A percentile compares a stretch with the other conserved stretches of the same genome.
phyloP scores from a whole-genome alignment of 2,329 filamentous ascomycete genomes.

The Phoma sp. region DNA sequence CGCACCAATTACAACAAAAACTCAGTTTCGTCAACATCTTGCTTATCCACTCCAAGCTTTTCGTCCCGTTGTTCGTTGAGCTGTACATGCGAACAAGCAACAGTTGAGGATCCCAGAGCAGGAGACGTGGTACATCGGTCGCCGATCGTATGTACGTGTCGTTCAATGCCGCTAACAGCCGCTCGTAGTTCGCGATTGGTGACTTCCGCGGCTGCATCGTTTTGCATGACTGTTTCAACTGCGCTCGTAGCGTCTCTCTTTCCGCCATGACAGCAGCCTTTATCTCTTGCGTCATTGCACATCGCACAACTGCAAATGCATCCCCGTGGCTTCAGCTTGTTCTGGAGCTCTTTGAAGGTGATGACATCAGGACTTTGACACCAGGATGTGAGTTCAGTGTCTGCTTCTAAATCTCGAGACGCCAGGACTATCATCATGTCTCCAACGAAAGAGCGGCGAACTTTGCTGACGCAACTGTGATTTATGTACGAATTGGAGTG shows the following conservation, averaged over 20 bases:
- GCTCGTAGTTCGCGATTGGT: background rate
- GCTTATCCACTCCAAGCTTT: background rate
- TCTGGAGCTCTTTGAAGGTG: background rate
- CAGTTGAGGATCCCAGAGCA: constrained; percentile 28
- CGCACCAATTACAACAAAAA: background rate
- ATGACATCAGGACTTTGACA: constrained; percentile 7
- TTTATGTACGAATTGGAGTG: too few relatives aligned
- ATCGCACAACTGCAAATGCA: background rate
- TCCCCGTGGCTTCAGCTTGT: background rate
- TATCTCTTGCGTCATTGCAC: background rate
- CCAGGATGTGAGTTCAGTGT: constrained; percentile 26
- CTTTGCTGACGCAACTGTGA: constrained; percentile 51
- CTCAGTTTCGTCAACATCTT: background rate
- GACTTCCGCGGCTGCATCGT: background rate
- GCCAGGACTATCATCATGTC: constrained; percentile 52
- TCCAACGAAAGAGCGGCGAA: constrained; percentile 49
- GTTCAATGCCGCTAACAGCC: constrained; percentile 20
- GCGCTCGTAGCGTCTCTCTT: background rate
- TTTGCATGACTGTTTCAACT: background rate
- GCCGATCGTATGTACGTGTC: constrained; percentile 27
- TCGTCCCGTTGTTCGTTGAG: background rate
- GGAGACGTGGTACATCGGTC: constrained; percentile 27
- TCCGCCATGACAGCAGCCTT: background rate
- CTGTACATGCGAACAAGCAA: constrained; percentile 22
- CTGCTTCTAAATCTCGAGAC: constrained; percentile 34